phyloP scores from a whole-genome alignment of 169 alveolate species.

The Neospora caninum region DNA sequence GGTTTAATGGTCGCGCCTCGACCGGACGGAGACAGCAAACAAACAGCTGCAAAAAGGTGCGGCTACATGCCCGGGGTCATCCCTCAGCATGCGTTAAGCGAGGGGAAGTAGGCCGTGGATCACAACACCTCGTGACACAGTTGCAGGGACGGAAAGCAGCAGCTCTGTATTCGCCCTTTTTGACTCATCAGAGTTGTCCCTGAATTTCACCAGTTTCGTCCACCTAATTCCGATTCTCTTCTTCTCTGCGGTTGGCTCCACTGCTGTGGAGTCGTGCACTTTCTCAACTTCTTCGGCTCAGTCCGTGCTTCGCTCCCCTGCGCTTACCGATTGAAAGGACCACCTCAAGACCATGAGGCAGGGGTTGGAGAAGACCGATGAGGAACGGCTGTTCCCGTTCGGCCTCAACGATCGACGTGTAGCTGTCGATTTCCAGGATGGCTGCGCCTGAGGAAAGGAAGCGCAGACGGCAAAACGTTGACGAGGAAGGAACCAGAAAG shows the following conservation, averaged over 20 bases:
- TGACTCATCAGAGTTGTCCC: too few relatives aligned
- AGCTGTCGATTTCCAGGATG: background rate
- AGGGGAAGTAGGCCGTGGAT: too few relatives aligned
- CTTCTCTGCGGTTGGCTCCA: background rate
- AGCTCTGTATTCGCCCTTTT: too few relatives aligned
- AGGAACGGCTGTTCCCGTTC: constrained; percentile 21
- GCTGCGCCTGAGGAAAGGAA: background rate
- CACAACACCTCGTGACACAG: too few relatives aligned
- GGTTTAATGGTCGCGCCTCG: too few relatives aligned
- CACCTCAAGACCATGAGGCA: background rate
- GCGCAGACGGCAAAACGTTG: too few relatives aligned
- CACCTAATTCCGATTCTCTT: background rate
- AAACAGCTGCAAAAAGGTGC: background rate
- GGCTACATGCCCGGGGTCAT: too few relatives aligned
- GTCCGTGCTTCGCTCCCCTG: too few relatives aligned
- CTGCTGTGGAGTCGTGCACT: background rate
- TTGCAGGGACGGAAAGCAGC: too few relatives aligned
- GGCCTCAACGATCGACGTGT: constrained; percentile 16
- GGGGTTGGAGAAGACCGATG: background rate
- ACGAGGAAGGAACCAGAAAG: too few relatives aligned
- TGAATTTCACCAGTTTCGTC: background rate
- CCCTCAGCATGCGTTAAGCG: too few relatives aligned
- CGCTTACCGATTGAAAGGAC: background rate
- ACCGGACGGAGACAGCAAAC: background rate
- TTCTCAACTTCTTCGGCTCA: too few relatives aligned